These are phyloP conservation scores for Chernovozyma sophiae-reginae DNA, from an alignment of 1,139 yeast species.

Conservation along the genomic window DNA sequence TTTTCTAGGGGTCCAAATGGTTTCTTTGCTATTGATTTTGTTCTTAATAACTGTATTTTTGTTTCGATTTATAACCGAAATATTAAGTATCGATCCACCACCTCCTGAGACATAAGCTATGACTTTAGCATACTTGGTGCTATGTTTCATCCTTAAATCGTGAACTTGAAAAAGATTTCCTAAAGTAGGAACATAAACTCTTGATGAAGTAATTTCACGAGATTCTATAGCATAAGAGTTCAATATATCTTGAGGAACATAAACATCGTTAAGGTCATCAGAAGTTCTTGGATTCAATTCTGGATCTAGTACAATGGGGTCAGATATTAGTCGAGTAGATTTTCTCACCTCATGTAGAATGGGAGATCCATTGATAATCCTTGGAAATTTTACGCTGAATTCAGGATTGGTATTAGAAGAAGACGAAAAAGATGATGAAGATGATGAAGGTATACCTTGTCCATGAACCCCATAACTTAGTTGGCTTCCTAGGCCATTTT, in stretches of 20 bases:
- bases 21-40: conserved; percentile 4
- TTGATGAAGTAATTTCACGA: conserved; percentile 19
- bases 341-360: conserved; percentile 13
- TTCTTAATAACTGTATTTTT: conserved; percentile 2
- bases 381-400: conserved; percentile 18
- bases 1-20: conserved; percentile 8
- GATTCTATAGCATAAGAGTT: conserved; percentile 23
- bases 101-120: conserved; percentile 35
- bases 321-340: neutral
- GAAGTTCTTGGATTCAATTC: too few relatives aligned
- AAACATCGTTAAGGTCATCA: conserved; percentile 11
- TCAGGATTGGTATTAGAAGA: conserved; percentile 12
- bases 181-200: conserved; percentile 37
- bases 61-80: conserved; percentile 16
- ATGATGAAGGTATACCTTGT: conserved; percentile 14
- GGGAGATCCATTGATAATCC: conserved; percentile 18
- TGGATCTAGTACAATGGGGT: conserved; percentile 12
- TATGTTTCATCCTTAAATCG: conserved; percentile 14
- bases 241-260: conserved; percentile 23
- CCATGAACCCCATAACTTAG: conserved; percentile 38
- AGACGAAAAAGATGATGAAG: too few relatives aligned
- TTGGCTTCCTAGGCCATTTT: conserved; percentile 37
- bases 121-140: conserved; percentile 12
- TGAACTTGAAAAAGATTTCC: conserved; percentile 24
- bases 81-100: conserved; percentile 23